Percentiles rank a stretch among this genome's conserved stretches.
Evolutionary conservation across 1,139 yeast genomes (phyloP).

Genomic region (Diutina rugosa): DNA sequence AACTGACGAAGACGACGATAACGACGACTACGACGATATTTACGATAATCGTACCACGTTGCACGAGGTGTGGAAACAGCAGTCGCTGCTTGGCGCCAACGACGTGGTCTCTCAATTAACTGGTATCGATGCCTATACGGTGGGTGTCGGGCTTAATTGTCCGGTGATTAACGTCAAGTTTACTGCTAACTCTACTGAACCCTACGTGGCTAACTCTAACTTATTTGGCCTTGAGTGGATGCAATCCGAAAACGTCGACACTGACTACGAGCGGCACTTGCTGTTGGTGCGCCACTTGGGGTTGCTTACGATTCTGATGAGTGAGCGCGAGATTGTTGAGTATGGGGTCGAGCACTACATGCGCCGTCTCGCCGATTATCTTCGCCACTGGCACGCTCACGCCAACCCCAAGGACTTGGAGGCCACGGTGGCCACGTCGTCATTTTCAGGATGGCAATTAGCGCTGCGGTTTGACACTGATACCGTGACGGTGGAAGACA

Average conservation of each 20-base stretch:
- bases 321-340: constrained; percentile 32
- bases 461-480: neutral
- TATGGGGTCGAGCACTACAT: neutral
- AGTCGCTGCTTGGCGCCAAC: constrained; percentile 20
- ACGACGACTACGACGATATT: constrained; percentile 12
- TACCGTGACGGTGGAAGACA: neutral
- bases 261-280: constrained; percentile 22
- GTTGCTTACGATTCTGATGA: constrained; percentile 20
- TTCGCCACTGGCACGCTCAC: neutral
- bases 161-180: constrained; percentile 17
- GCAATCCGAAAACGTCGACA: constrained; percentile 6
- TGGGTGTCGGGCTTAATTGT: constrained; percentile 19
- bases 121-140: constrained; percentile 18
- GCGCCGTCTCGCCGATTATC: neutral
- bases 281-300: constrained; percentile 28
- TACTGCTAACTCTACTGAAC: constrained; percentile 13
- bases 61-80: constrained; percentile 21
- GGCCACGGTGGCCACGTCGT: constrained; percentile 3
- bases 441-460: neutral
- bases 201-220: constrained; percentile 25
- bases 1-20: constrained; percentile 4
- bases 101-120: constrained; percentile 17
- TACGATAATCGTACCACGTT: constrained; percentile 6
- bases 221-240: constrained; percentile 24
- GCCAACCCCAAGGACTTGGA: neutral